Evolutionary conservation across 352 stramenopile species (phyloP).

Genomic region (Blastocystis sp.): DNA sequence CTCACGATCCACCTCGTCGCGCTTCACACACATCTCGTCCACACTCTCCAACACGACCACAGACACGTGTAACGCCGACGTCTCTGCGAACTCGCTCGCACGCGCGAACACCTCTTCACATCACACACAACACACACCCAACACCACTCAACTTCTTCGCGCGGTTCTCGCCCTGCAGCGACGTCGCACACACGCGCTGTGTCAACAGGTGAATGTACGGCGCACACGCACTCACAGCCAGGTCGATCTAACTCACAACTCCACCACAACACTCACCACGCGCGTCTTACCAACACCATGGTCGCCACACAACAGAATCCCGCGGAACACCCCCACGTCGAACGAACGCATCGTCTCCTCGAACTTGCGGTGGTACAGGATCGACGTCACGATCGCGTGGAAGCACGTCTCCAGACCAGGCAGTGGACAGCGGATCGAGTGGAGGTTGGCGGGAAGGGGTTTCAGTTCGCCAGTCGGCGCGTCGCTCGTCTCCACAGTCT

Average conservation of each 20-base stretch:
- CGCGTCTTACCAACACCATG: conserved; percentile 30
- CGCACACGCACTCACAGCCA: background rate
- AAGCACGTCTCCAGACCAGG: conserved; percentile 25
- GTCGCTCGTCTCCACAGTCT: background rate
- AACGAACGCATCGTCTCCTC: background rate
- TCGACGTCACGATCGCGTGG: conserved; percentile 42
- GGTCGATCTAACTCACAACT: conserved; percentile 6
- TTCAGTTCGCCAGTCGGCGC: background rate
- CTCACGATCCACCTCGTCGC: conserved; percentile 79
- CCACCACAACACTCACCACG: background rate
- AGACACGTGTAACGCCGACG: conserved; percentile 79
- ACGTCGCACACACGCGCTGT: background rate
- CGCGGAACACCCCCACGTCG: conserved; percentile 17
- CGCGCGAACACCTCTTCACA: conserved; percentile 8
- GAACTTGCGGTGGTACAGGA: conserved; percentile 43
- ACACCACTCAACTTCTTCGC: too few species aligned
- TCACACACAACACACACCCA: background rate
- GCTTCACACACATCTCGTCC: conserved; percentile 90
- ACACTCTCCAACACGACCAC: conserved; percentile 97
- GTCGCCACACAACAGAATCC: conserved; percentile 43
- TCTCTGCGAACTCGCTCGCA: conserved; percentile 77
- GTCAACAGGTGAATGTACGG: conserved; percentile 23
- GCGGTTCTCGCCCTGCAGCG: background rate
- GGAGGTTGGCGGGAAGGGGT: background rate
- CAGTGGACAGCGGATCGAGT: conserved; percentile 33